Percentiles rank a stretch among this genome's conserved stretches.
phyloP scores from a whole-genome alignment of 148 eudicot genomes.

The Vaccinium vitisidaea region DNA sequence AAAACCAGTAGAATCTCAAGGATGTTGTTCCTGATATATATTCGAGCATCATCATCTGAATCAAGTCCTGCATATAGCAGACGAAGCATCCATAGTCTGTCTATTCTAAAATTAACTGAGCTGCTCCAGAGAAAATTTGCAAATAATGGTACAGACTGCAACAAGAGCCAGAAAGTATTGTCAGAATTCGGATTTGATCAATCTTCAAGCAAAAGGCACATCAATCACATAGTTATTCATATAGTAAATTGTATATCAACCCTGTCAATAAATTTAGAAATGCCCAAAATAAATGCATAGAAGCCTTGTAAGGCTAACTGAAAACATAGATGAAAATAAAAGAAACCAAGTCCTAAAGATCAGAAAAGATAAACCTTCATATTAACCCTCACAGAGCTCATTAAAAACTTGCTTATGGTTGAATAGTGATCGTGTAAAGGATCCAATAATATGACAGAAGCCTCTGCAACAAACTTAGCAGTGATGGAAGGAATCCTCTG shows the following conservation, averaged over 20 bases:
- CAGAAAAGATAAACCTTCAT: conserved; percentile 51
- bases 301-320: neutral
- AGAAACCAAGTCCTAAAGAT: conserved; percentile 1
- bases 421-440: conserved; percentile 64
- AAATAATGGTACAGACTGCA: conserved; percentile 77
- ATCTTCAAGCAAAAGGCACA: neutral
- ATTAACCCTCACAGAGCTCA: conserved; percentile 49
- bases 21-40: conserved; percentile 53
- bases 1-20: conserved; percentile 57
- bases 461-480: conserved; percentile 87
- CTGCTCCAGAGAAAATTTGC: conserved; percentile 57
- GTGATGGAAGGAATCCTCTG: conserved; percentile 72
- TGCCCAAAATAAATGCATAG: neutral
- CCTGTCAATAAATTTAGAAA: neutral
- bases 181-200: neutral
- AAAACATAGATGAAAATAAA: neutral
- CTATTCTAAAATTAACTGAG: conserved; percentile 55
- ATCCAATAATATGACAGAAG: conserved; percentile 76
- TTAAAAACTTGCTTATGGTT: conserved; percentile 59
- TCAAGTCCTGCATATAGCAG: conserved; percentile 69
- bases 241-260: neutral
- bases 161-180: conserved; percentile 17
- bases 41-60: conserved; percentile 72
- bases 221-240: neutral
- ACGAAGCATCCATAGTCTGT: conserved; percentile 83